Evolutionary conservation across 78 protist species (phyloP).

Genomic region (Tieghemostelium lacteum): DNA sequence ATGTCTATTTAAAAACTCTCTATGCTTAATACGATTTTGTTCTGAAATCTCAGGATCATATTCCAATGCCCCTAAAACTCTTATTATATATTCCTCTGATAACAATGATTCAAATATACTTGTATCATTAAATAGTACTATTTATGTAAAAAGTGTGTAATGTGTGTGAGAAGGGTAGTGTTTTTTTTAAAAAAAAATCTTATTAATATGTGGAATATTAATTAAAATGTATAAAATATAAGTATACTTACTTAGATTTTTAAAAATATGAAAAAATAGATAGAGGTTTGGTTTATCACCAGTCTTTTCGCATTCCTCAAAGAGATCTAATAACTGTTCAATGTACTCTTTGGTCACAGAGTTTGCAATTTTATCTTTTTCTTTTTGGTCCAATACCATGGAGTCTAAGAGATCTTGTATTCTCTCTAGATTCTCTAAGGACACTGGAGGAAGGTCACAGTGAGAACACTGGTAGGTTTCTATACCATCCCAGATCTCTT

Average conservation of each 20-base stretch:
- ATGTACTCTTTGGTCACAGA: slow-evolving; percentile 58
- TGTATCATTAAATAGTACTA: slow-evolving; percentile 81
- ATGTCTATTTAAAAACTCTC: slow-evolving; percentile 69
- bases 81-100: slow-evolving; percentile 77
- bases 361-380: slow-evolving; percentile 38
- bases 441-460: neutral
- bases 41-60: slow-evolving; percentile 89
- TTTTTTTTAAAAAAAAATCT: no score
- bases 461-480: neutral
- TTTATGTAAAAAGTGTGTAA: no score
- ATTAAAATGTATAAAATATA: neutral
- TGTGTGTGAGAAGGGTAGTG: no score
- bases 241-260: slow-evolving; percentile 59
- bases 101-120: slow-evolving; percentile 74
- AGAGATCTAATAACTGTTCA: slow-evolving; percentile 58
- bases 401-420: slow-evolving; percentile 35
- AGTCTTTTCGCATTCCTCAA: slow-evolving; percentile 64
- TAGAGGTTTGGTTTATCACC: slow-evolving; percentile 34
- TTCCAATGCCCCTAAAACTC: slow-evolving; percentile 89
- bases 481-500: slow-evolving; percentile 84
- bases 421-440: slow-evolving; percentile 3
- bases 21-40: slow-evolving; percentile 53
- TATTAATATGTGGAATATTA: neutral
- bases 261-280: slow-evolving; percentile 58
- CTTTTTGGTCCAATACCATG: neutral